A percentile compares a stretch with the other conserved stretches of the same genome.
phyloP scores from a whole-genome alignment of 2,329 filamentous ascomycete genomes.

The Aciculosporium take region DNA sequence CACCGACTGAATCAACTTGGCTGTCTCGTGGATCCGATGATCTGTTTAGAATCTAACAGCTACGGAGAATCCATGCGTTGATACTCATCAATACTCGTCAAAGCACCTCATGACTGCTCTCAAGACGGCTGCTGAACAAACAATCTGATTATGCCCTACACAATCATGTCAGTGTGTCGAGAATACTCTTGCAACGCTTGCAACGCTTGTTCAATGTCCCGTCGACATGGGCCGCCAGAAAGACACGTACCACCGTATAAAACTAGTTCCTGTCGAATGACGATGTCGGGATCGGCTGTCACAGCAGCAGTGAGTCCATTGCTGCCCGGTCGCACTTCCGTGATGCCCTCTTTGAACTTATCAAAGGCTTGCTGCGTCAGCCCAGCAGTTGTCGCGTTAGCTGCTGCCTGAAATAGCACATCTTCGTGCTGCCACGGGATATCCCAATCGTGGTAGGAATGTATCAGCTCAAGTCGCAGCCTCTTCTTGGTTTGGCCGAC shows the following conservation, averaged over 20 bases:
- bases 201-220: too few relatives aligned
- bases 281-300: conserved; percentile 27
- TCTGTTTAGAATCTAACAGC: too few relatives aligned
- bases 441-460: conserved; percentile 68
- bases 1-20: too few relatives aligned
- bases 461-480: conserved; percentile 58
- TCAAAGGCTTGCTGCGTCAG: conserved; percentile 24
- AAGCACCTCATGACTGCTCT: conserved; percentile 54
- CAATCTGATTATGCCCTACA: conserved; percentile 54
- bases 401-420: conserved; percentile 45
- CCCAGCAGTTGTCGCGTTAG: conserved; percentile 31
- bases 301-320: conserved; percentile 35
- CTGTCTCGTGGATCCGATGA: too few relatives aligned
- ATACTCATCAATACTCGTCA: conserved; percentile 23
- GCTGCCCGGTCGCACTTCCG: conserved; percentile 24
- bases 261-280: conserved; percentile 40
- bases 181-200: neutral
- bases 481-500: conserved; percentile 35
- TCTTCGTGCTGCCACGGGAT: conserved; percentile 64
- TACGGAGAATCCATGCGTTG: neutral
- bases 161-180: neutral
- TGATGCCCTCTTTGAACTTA: conserved; percentile 31
- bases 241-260: conserved; percentile 36
- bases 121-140: conserved; percentile 49
- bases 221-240: neutral